Evolutionary conservation across 345 rosid species (phyloP).

Genomic region (Eucalyptus victrix): DNA sequence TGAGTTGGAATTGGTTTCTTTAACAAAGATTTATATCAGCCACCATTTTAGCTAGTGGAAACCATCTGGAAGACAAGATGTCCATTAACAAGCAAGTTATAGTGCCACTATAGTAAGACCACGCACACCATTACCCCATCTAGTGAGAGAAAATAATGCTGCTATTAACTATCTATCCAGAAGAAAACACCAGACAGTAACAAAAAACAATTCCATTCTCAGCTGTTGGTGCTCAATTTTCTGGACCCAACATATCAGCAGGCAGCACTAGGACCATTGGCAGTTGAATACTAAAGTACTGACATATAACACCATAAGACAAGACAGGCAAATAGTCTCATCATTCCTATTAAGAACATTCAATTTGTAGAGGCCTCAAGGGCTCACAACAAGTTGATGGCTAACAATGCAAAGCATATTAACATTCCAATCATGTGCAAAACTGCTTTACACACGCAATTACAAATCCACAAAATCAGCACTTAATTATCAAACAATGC

Average conservation of each 20-base stretch:
- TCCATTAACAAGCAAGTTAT: neutral
- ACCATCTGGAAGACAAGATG: neutral
- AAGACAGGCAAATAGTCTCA: neutral
- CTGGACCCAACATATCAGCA: neutral
- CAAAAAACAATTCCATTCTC: neutral
- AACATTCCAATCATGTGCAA: neutral
- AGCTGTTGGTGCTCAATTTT: neutral
- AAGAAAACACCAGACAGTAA: neutral
- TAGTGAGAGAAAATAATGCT: neutral
- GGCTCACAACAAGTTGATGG: neutral
- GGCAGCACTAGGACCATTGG: neutral
- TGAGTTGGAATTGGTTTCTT: neutral
- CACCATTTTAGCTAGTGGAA: neutral
- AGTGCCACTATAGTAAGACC: neutral
- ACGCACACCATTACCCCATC: neutral
- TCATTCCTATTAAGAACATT: neutral
- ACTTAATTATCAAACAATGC: neutral
- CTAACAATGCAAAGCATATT: neutral
- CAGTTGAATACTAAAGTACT: neutral
- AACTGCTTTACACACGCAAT: neutral
- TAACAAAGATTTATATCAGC: neutral
- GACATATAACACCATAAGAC: neutral
- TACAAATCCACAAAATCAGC: neutral
- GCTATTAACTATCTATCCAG: neutral
- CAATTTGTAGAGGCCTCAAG: neutral